Evolutionary conservation across 73 alveolate genomes (phyloP).

Genomic region (Effrenium voratum): DNA sequence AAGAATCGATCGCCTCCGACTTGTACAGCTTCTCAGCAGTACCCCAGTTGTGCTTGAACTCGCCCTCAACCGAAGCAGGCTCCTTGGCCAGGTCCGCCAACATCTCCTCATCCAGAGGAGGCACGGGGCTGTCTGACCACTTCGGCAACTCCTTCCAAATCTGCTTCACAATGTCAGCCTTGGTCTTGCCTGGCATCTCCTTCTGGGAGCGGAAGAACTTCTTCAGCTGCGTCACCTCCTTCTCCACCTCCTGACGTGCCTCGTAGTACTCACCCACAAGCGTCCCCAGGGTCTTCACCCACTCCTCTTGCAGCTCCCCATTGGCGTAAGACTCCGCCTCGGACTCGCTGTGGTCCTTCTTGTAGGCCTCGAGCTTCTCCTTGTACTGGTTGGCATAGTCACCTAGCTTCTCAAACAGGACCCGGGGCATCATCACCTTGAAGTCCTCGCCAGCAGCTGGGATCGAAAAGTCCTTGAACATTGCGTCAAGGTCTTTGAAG

Average conservation of each 20-base stretch:
- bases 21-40: conserved; percentile 83
- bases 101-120: conserved; percentile 90
- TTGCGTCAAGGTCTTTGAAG: not conserved
- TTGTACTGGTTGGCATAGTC: too few relatives aligned
- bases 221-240: conserved; percentile 44
- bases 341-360: too few relatives aligned
- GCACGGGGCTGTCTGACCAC: conserved; percentile 50
- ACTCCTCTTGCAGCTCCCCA: too few relatives aligned
- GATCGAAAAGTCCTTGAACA: conserved; percentile 5
- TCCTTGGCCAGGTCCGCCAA: conserved; percentile 69
- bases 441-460: conserved; percentile 50
- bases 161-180: conserved; percentile 77
- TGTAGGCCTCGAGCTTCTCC: too few relatives aligned
- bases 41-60: conserved; percentile 53
- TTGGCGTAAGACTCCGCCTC: too few relatives aligned
- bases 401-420: too few relatives aligned
- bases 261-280: too few relatives aligned
- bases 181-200: conserved; percentile 77
- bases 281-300: too few relatives aligned
- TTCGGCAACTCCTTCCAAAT: conserved; percentile 62
- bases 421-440: too few relatives aligned
- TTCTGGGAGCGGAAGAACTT: conserved; percentile 92
- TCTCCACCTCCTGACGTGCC: conserved; percentile 42
- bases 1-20: conserved; percentile 93
- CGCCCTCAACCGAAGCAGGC: conserved; percentile 66